phyloP scores from a whole-genome alignment of 495 filamentous ascomycete species.

The Talaromyces wortmannii region DNA sequence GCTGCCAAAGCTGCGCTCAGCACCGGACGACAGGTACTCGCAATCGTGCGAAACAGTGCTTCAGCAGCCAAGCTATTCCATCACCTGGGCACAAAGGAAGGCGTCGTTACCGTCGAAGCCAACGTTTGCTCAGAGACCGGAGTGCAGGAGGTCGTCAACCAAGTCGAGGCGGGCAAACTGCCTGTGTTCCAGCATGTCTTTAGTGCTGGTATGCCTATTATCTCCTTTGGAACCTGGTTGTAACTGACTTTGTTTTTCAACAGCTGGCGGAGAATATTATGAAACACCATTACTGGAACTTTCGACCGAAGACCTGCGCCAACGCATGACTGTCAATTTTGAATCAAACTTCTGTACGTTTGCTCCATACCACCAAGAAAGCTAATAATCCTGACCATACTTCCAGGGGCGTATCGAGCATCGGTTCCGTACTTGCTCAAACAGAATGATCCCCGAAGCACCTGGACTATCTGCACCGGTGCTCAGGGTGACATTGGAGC shows the following conservation, averaged over 20 bases:
- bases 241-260: no score
- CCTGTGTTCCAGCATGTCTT: constrained; percentile 35
- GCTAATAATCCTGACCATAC: background rate
- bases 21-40: constrained; percentile 23
- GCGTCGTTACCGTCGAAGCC: constrained; percentile 27
- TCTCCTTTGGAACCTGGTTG: background rate
- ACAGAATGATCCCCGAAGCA: constrained; percentile 20
- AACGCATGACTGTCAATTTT: constrained; percentile 22
- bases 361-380: background rate
- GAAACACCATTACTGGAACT: constrained; percentile 17
- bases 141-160: constrained; percentile 26
- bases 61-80: constrained; percentile 29
- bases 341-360: constrained; percentile 33
- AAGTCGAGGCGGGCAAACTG: constrained; percentile 26
- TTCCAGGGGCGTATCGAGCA: constrained; percentile 29
- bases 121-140: constrained; percentile 22
- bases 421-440: constrained; percentile 29
- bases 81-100: constrained; percentile 20
- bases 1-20: constrained; percentile 22
- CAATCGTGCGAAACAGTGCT: constrained; percentile 30
- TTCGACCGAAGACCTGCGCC: constrained; percentile 15
- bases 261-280: constrained; percentile 23
- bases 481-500: constrained; percentile 21
- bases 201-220: constrained; percentile 17
- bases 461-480: constrained; percentile 33